Evolutionary conservation across 2,329 filamentous ascomycete species (phyloP), one percentile per base, ranked within the genome.

Genomic region (Pestalotiopsis sp.): DNA sequence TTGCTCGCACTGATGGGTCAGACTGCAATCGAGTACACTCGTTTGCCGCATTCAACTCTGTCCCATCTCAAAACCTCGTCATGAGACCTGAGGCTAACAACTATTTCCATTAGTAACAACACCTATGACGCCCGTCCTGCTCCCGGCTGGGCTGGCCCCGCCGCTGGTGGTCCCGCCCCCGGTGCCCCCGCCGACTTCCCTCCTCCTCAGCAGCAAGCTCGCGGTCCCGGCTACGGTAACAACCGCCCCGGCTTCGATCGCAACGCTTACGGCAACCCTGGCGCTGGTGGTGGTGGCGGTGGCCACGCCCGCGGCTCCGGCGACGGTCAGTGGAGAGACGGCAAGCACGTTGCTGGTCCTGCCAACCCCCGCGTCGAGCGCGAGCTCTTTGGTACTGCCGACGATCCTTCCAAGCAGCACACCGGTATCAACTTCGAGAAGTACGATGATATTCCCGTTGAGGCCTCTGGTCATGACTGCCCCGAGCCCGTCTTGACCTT

Each of bases 361-460:
- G 82, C 91, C 75, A 98, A 98, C 85, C 88, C 91, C 72, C 94
- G 95, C 75, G 74, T 97, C 61, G 96, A 99, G 89, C 95, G 95
- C 76, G 96, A 99, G 80, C 92, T 99, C 66, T 99, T 98, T 81
- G 96, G 96, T 78, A 86, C 92, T 65, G 86, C 91, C 75, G 95
- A 98, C 81, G 96, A 98, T 79, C 94, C 95, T 72, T 90, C 92
- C 74, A 98, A 98, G 88, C 93, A 97, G 82, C 93, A 97, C 78
- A 98, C 94, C 41, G 96, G 96, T 83, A 98, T 99, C 92, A 99
- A 99, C 89, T 99, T 99, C 81, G 92, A 97, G 86, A 99, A 99
- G 88, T 99, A 99, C 84, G 96, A 99, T 79, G 96, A 99, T 82
- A 99, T 99, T 74, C 96, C 96, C 67, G 96, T 99, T 73, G 96